Percentiles rank a stretch among this genome's conserved stretches.
Conservation (phyloP, 2,329 filamentous ascomycete species). For the Curvularia hawaiiensis region DNA sequence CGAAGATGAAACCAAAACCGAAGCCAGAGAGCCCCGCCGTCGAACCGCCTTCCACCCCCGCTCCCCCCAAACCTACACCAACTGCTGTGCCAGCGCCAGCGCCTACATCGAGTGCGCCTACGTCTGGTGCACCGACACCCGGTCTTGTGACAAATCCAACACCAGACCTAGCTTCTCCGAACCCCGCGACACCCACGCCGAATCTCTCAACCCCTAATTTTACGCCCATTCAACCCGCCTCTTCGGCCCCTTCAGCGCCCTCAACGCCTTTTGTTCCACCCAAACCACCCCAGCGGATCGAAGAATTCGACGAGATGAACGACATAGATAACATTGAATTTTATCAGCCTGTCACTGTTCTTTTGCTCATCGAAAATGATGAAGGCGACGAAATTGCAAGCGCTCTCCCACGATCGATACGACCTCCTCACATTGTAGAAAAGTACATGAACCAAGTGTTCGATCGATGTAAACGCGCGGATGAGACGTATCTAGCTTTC, state of each 20-base stretch:
- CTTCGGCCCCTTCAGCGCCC: constrained; percentile 12
- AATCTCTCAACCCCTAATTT: constrained; percentile 13
- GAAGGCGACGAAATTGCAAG: constrained; percentile 53
- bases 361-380: constrained; percentile 58
- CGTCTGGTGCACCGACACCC: neutral
- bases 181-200: constrained; percentile 4
- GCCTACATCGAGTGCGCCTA: neutral
- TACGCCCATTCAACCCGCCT: constrained; percentile 22
- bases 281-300: constrained; percentile 40
- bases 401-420: constrained; percentile 61
- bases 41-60: constrained; percentile 38
- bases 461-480: constrained; percentile 60
- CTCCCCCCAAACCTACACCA: constrained; percentile 22
- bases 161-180: constrained; percentile 14
- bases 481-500: constrained; percentile 61
- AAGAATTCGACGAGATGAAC: constrained; percentile 54
- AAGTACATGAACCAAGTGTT: constrained; percentile 54
- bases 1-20: constrained; percentile 62
- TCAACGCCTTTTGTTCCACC: constrained; percentile 30
- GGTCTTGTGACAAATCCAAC: constrained; percentile 12
- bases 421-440: constrained; percentile 46
- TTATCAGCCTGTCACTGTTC: constrained; percentile 76
- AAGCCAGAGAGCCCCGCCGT: constrained; percentile 44
- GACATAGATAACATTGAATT: constrained; percentile 44
- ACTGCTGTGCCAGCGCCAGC: neutral